These are phyloP conservation scores for Eleusine indica DNA, from an alignment of 176 grass and related monocot genomes.

Conservation along the genomic window DNA sequence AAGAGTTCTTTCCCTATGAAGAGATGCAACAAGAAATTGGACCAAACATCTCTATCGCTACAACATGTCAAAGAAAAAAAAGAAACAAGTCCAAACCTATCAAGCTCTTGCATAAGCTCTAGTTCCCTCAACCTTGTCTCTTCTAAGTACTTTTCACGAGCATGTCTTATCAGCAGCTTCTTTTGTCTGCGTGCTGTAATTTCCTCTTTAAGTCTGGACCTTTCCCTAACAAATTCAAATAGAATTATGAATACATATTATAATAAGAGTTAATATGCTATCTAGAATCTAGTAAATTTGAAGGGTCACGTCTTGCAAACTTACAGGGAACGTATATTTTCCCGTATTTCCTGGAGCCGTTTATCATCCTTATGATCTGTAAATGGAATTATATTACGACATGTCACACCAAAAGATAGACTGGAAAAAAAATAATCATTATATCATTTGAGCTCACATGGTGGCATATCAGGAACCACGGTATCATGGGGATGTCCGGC, in stretches of 20 bases:
- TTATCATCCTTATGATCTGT: conserved; percentile 69
- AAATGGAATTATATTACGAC: conserved; percentile 44
- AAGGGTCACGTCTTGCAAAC: conserved; percentile 42
- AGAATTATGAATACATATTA: conserved; percentile 20
- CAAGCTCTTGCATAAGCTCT: conserved; percentile 93
- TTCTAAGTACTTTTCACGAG: conserved; percentile 81
- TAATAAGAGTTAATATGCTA: conserved; percentile 8
- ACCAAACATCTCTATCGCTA: conserved; percentile 15
- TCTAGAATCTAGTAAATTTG: conserved; percentile 16
- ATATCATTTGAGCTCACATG: conserved; percentile 44
- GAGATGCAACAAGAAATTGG: conserved; percentile 25
- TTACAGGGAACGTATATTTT: conserved; percentile 77
- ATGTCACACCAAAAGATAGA: conserved; percentile 17
- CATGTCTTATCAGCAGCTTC: conserved; percentile 79
- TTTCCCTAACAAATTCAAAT: conserved; percentile 65
- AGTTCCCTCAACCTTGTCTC: conserved; percentile 73
- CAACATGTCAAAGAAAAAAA: conserved; percentile 12
- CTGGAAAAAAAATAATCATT: background rate
- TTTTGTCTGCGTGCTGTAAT: conserved; percentile 82
- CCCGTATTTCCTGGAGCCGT: conserved; percentile 71
- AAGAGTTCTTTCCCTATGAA: conserved; percentile 64
- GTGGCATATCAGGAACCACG: conserved; percentile 39
- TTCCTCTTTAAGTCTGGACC: conserved; percentile 82
- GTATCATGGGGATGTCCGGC: conserved; percentile 36
- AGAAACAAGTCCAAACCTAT: conserved; percentile 59